Percentiles rank a stretch among this genome's conserved stretches.
phyloP scores from a whole-genome alignment of 345 rosid species.

The Erucastrum elatum region DNA sequence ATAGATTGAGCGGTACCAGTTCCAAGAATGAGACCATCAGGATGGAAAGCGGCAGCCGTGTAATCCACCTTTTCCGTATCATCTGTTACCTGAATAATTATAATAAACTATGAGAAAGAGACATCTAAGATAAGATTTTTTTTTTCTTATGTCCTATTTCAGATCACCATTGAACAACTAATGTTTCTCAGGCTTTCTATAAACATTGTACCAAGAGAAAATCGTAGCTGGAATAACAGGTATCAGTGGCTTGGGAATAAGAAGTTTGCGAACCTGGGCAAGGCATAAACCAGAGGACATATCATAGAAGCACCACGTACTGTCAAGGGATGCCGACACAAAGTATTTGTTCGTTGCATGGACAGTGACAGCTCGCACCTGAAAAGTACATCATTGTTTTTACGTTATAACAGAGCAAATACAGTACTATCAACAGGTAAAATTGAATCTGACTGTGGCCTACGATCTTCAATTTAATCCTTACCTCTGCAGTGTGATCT shows the following conservation, averaged over 20 bases:
- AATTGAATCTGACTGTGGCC: neutral
- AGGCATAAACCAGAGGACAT: constrained; percentile 85
- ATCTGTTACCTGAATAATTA: constrained; percentile 66
- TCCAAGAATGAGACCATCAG: constrained; percentile 99
- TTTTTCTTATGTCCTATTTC: neutral
- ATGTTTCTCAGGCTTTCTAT: neutral
- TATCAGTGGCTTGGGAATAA: neutral
- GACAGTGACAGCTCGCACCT: constrained; percentile 99
- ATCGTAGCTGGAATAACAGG: neutral
- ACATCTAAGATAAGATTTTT: neutral
- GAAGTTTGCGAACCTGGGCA: constrained; percentile 60
- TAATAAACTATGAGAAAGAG: constrained; percentile 13
- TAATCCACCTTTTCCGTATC: constrained; percentile 61
- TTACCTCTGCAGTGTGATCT: constrained; percentile 96
- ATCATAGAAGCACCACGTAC: constrained; percentile 95
- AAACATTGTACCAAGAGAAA: neutral
- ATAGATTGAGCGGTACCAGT: constrained; percentile 82
- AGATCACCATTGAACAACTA: neutral
- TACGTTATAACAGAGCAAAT: constrained; percentile 10
- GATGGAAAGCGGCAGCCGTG: constrained; percentile 99
- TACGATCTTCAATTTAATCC: constrained; percentile 9
- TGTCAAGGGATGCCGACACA: constrained; percentile 94
- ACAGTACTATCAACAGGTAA: neutral
- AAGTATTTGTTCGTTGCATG: constrained; percentile 95
- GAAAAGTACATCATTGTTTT: constrained; percentile 28